These are phyloP conservation scores for Dentipellis fragilis DNA, from an alignment of 768 basidiomycete genomes.

Conservation along the genomic window DNA sequence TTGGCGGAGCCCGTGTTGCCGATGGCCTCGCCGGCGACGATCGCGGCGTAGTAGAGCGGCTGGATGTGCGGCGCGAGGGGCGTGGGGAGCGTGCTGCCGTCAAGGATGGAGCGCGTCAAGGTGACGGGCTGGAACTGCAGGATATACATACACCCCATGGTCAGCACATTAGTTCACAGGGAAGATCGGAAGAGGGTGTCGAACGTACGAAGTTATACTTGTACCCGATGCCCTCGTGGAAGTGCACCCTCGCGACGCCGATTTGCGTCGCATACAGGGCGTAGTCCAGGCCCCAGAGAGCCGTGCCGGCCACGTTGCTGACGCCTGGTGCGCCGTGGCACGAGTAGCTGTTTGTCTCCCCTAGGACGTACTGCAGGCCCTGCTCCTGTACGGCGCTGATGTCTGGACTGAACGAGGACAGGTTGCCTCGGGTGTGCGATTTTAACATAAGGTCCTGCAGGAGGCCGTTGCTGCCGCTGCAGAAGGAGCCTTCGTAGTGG, in stretches of 20 bases:
- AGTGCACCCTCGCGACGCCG: slow-evolving; percentile 44
- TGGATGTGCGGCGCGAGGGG: slow-evolving; percentile 53
- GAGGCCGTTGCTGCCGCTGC: slow-evolving; percentile 39
- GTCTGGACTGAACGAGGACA: slow-evolving; percentile 41
- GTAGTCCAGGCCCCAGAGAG: slow-evolving; percentile 62
- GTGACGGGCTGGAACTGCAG: slow-evolving; percentile 52
- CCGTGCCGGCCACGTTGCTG: slow-evolving; percentile 62
- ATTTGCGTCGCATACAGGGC: slow-evolving; percentile 46
- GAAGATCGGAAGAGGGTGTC: not conserved
- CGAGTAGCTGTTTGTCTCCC: slow-evolving; percentile 25
- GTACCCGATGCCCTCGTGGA: slow-evolving; percentile 61
- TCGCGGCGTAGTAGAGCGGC: slow-evolving; percentile 55
- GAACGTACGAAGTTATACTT: slow-evolving; percentile 52
- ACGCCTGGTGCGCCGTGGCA: slow-evolving; percentile 41
- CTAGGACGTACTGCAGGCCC: slow-evolving; percentile 49
- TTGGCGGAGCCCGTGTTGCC: slow-evolving; percentile 32
- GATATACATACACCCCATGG: not conserved
- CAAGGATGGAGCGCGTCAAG: slow-evolving; percentile 45
- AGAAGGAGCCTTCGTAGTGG: slow-evolving; percentile 50
- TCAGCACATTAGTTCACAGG: too few species aligned
- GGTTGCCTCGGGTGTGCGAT: slow-evolving; percentile 39
- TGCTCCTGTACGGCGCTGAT: slow-evolving; percentile 36
- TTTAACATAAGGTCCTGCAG: slow-evolving; percentile 63
- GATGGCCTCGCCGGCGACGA: slow-evolving; percentile 50
- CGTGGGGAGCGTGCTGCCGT: slow-evolving; percentile 38